Evolutionary conservation across 208 protist genomes (phyloP).

Genomic region (Leishmania gerbilli): DNA sequence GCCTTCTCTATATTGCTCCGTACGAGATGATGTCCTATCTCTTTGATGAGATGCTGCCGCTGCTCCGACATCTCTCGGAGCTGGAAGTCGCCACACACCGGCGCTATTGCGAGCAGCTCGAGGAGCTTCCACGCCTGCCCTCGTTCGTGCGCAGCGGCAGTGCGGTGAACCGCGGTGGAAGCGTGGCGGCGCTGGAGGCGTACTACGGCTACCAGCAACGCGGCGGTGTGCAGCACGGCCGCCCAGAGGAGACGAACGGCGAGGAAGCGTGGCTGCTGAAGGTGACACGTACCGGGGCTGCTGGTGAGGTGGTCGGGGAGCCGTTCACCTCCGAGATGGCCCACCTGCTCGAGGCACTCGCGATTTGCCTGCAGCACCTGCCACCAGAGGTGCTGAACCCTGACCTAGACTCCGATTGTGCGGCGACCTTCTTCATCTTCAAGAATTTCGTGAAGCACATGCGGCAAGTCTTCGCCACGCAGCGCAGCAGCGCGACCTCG

Average conservation of each 20-base stretch:
- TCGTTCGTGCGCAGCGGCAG: not conserved
- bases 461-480: constrained; percentile 61
- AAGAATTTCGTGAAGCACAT: constrained; percentile 82
- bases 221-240: not conserved
- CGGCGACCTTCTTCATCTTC: constrained; percentile 88
- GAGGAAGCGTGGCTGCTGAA: constrained; percentile 15
- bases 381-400: constrained; percentile 74
- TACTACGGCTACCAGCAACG: constrained; percentile 13
- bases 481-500: constrained; percentile 32
- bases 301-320: constrained; percentile 30
- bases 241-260: constrained; percentile 6
- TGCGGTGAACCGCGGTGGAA: not conserved
- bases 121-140: constrained; percentile 40
- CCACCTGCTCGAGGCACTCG: constrained; percentile 71
- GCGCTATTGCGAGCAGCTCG: constrained; percentile 63
- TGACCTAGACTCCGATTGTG: constrained; percentile 80
- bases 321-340: constrained; percentile 79
- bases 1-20: constrained; percentile 68
- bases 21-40: constrained; percentile 83
- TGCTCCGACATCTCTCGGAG: constrained; percentile 67
- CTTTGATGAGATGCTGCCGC: constrained; percentile 86
- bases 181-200: constrained; percentile 4
- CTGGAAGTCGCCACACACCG: constrained; percentile 70
- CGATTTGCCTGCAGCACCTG: constrained; percentile 74
- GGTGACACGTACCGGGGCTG: constrained; percentile 9